A percentile compares a stretch with the other conserved stretches of the same genome.
Evolutionary conservation across 345 rosid genomes (phyloP).

Genomic region (Arabis hirsuta): DNA sequence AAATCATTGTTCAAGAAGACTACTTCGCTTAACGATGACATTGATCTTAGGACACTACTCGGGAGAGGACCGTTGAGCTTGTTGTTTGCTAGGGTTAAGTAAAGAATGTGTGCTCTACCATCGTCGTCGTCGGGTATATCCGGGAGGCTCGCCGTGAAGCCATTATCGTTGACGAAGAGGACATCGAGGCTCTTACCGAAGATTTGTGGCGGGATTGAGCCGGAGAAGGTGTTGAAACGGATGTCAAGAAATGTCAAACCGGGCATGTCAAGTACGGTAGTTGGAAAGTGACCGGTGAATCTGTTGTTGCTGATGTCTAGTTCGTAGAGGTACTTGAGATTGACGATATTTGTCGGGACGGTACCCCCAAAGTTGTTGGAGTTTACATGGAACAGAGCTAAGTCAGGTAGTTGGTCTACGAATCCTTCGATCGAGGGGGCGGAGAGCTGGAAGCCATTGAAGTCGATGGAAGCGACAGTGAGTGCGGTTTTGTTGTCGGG

Average conservation of each 20-base stretch:
- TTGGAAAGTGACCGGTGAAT: slow-evolving; percentile 76
- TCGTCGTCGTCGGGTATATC: slow-evolving; percentile 47
- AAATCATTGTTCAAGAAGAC: slow-evolving; percentile 68
- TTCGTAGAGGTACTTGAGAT: slow-evolving; percentile 80
- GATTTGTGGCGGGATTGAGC: slow-evolving; percentile 73
- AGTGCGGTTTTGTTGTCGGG: slow-evolving; percentile 76
- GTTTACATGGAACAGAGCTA: slow-evolving; percentile 88
- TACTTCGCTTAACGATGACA: slow-evolving; percentile 61
- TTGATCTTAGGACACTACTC: slow-evolving; percentile 56
- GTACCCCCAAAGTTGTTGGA: slow-evolving; percentile 75
- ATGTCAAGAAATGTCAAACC: slow-evolving; percentile 70
- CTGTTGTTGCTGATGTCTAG: slow-evolving; percentile 81
- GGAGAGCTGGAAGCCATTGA: slow-evolving; percentile 79
- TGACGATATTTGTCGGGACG: slow-evolving; percentile 56
- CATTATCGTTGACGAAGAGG: slow-evolving; percentile 76
- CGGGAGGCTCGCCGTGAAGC: slow-evolving; percentile 57
- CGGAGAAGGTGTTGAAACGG: slow-evolving; percentile 71
- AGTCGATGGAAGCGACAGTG: slow-evolving; percentile 80
- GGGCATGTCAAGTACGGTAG: slow-evolving; percentile 57
- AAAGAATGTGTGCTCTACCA: slow-evolving; percentile 48
- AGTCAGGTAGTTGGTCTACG: slow-evolving; percentile 70
- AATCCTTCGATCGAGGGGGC: slow-evolving; percentile 82
- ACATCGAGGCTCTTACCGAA: slow-evolving; percentile 62
- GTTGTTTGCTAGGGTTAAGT: slow-evolving; percentile 81
- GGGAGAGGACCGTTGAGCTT: slow-evolving; percentile 76